Percentiles rank a stretch among this genome's conserved stretches.
Conservation (phyloP, 352 stramenopile genomes). For the Phytophthora ramorum region DNA sequence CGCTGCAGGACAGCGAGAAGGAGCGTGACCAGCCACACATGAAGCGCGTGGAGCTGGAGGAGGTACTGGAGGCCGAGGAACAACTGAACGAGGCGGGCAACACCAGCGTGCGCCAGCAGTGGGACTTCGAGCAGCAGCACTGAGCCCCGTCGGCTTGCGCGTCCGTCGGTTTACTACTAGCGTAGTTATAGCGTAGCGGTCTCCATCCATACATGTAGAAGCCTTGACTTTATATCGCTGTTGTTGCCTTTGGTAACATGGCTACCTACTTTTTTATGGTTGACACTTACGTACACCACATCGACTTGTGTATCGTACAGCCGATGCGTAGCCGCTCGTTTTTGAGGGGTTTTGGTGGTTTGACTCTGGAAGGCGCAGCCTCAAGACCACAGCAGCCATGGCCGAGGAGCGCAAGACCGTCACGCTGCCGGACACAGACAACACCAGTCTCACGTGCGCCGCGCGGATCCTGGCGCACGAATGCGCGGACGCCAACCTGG, state of each 20-base stretch:
- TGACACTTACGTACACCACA: background rate
- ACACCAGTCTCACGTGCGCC: slow-evolving; percentile 88
- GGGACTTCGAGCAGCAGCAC: slow-evolving; percentile 80
- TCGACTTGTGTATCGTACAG: slow-evolving; percentile 1
- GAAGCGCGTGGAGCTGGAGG: slow-evolving; percentile 78
- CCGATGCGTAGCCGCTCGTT: slow-evolving; percentile 34
- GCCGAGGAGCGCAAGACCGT: slow-evolving; percentile 56
- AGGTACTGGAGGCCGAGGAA: slow-evolving; percentile 85
- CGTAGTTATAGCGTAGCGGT: slow-evolving; percentile 16
- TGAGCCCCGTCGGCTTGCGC: slow-evolving; percentile 6
- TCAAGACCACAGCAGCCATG: slow-evolving; percentile 26
- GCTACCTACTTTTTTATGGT: slow-evolving; percentile 14
- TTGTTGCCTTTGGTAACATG: slow-evolving; percentile 2
- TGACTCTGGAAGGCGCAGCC: slow-evolving; percentile 23
- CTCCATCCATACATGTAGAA: slow-evolving; percentile 24
- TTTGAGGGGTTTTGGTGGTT: slow-evolving; percentile 30
- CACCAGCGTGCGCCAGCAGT: slow-evolving; percentile 80
- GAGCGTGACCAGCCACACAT: slow-evolving; percentile 85
- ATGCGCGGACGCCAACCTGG: slow-evolving; percentile 84
- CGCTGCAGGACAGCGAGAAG: slow-evolving; percentile 76
- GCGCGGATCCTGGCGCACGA: slow-evolving; percentile 84
- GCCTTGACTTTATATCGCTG: slow-evolving; percentile 10
- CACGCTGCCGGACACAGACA: slow-evolving; percentile 82
- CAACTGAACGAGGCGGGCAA: slow-evolving; percentile 66
- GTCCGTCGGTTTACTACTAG: slow-evolving; percentile 12